Conservation (phyloP, 495 filamentous ascomycete genomes). For the Zalerion maritima region DNA sequence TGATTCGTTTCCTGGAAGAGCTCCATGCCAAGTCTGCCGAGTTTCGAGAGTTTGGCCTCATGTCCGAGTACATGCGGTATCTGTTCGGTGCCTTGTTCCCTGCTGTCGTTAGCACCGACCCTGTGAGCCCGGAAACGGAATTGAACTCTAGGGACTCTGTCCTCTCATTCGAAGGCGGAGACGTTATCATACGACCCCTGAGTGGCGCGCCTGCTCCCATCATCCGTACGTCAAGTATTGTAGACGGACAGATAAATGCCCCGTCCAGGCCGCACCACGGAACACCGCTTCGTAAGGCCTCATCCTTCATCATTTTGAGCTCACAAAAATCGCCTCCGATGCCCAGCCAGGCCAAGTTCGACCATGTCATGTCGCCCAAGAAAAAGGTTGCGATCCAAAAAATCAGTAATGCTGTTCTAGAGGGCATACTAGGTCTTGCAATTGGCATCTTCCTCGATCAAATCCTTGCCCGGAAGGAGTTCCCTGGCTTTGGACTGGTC, state of each 20-base stretch:
- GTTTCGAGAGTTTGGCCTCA: conserved; percentile 68
- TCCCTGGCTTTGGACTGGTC: conserved; percentile 75
- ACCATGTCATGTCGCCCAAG: conserved; percentile 43
- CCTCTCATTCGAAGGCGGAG: conserved; percentile 72
- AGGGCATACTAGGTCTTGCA: conserved; percentile 58
- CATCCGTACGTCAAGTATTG: conserved; percentile 53
- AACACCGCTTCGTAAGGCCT: conserved; percentile 53
- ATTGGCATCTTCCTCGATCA: conserved; percentile 71
- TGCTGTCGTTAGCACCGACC: conserved; percentile 68
- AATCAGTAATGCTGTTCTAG: conserved; percentile 53
- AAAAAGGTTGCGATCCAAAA: conserved; percentile 33
- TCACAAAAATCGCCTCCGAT: conserved; percentile 43
- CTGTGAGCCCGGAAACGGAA: conserved; percentile 68
- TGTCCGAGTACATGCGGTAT: conserved; percentile 63
- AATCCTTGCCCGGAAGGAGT: conserved; percentile 71
- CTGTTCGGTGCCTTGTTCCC: conserved; percentile 71
- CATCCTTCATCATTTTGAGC: conserved; percentile 79
- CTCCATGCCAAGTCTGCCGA: conserved; percentile 54
- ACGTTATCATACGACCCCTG: conserved; percentile 64
- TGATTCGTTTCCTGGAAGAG: conserved; percentile 65
- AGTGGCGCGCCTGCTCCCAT: conserved; percentile 48
- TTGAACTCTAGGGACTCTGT: conserved; percentile 62
- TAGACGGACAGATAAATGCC: conserved; percentile 25
- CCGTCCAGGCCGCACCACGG: conserved; percentile 29
- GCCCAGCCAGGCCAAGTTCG: conserved; percentile 46